Conservation (phyloP, 2,329 filamentous ascomycete species). For the Metarhizium anisopliae region DNA sequence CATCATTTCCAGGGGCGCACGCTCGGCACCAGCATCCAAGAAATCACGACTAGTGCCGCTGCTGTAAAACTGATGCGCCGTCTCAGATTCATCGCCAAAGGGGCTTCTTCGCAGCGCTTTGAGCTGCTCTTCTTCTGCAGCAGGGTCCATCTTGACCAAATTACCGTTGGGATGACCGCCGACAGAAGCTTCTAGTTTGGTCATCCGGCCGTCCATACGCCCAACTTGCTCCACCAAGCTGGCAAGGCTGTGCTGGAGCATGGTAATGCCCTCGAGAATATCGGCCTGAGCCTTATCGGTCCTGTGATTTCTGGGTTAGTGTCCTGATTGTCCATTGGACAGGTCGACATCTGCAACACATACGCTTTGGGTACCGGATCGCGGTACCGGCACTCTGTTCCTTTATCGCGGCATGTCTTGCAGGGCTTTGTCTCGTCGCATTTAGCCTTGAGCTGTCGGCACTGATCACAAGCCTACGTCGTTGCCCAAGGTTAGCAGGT, state of each 20-base stretch:
- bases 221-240: slow-evolving; percentile 28
- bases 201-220: slow-evolving; percentile 28
- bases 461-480: slow-evolving; percentile 77
- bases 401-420: slow-evolving; percentile 83
- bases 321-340: not conserved
- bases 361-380: slow-evolving; percentile 89
- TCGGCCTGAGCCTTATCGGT: slow-evolving; percentile 53
- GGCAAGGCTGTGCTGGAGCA: slow-evolving; percentile 29
- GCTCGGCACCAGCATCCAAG: slow-evolving; percentile 14
- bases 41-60: slow-evolving; percentile 17
- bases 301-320: slow-evolving; percentile 21
- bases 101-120: slow-evolving; percentile 15
- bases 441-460: slow-evolving; percentile 79
- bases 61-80: slow-evolving; percentile 10
- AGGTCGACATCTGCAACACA: not conserved
- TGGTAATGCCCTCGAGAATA: slow-evolving; percentile 45
- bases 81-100: slow-evolving; percentile 6
- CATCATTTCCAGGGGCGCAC: slow-evolving; percentile 19
- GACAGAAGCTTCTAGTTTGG: slow-evolving; percentile 23
- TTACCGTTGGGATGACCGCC: slow-evolving; percentile 11
- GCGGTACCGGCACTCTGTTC: slow-evolving; percentile 75
- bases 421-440: slow-evolving; percentile 81
- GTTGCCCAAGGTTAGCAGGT: slow-evolving; percentile 5
- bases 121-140: slow-evolving; percentile 20
- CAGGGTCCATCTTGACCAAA: slow-evolving; percentile 18